Evolutionary conservation across 208 protist species (phyloP), one percentile per base, ranked within the genome.

Genomic region (Wallacemonas sp.): DNA sequence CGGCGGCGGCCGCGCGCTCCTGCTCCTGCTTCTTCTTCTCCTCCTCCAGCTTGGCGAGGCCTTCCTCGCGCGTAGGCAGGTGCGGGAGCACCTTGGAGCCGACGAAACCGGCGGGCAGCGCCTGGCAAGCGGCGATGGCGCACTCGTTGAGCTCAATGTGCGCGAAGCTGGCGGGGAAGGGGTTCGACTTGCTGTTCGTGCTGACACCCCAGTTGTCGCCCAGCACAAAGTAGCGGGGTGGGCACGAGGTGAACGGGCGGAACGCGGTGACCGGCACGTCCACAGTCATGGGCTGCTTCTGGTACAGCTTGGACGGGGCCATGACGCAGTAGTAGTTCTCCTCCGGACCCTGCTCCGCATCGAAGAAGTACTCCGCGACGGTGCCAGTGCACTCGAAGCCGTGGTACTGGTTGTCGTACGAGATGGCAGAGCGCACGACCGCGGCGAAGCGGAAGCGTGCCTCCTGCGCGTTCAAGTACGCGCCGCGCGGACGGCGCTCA

Each of bases 271-370:
- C 62, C 6, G 87, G 87, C 21, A 94, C 81, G 34, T 85, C 50
- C 32, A 91, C 52, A 26, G 72, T 77, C 41, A 50, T 78, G 15
- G 71, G 71, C 38, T 68, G 65, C 70, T 91, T 91, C 45, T 75
- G 68, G 55, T 79, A 85, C 21, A 94, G 45, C 44, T 79, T 78
- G 21, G 63, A 33, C 34, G 89, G 89, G 10, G 85, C 83, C 89
- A 94, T 94, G 50, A 94, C 74, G 58, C 85, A 91, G 76, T 89
- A 94, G 71, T 89, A 94, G 71, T 92, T 90, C 79, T 94, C 85
- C 71, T 94, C 85, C 3, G 75, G 75, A 32, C 85, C 89, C 5
- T 79, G 44, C 52, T 85, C 70, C 12, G 81, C 32, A 57, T 94
- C 85, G 63, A 94, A 94, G 65, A 94, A 91, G 76, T 86, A 94